Base-by-base conservation (phyloP, 306 rosid species). In the Potentilla sterilis region DNA sequence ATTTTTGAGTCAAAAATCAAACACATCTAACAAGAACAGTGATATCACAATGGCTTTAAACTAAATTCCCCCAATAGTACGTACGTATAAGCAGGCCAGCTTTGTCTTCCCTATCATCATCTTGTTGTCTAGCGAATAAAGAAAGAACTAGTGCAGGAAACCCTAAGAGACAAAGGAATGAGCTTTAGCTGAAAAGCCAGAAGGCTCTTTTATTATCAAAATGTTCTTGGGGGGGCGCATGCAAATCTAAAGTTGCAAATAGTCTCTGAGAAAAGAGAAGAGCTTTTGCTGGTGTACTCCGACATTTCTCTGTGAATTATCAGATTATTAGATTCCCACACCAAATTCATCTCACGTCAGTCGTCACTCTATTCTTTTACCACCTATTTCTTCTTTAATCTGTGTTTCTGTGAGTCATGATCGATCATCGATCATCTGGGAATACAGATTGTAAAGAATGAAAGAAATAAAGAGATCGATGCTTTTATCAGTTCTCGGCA, bases 271-370 rank as follows among this genome's bases (percentile, higher is more conserved):
- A 73, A 59, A 67, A 32, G 40, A 40, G 68, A 10, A 22, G 35
- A 28, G 63, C 57, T 40, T 64, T 52, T 52, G 44, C 46, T 19
- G 38, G 47, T 69, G 14, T 75, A 8, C 59, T 75, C 67, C 76
- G 67, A 79, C 51, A 66, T 6, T 41, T 67, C 18, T 78, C 62
- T 34, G 79, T 13, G 51, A 59, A 24, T 37, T 74, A 47, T 47
- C 48, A 69, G 67, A 78, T 78, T 40, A 82, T 78, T 75, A 78
- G 79, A 82, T 82, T 74, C 80, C 70, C 82, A 51, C 77, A 64
- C 68, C 46, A 61, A 28, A 28, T 32, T 62, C 69, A 64, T 40
- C 69, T 34, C 7, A 64, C 28, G 69, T 64, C 69, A 9, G 46
- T 37, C 12, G 46, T 37, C 12, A 9, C 46, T 64, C 44, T 37